These are phyloP conservation scores for Vicia faba DNA, from an alignment of 306 rosid species.

Conservation along the genomic window DNA sequence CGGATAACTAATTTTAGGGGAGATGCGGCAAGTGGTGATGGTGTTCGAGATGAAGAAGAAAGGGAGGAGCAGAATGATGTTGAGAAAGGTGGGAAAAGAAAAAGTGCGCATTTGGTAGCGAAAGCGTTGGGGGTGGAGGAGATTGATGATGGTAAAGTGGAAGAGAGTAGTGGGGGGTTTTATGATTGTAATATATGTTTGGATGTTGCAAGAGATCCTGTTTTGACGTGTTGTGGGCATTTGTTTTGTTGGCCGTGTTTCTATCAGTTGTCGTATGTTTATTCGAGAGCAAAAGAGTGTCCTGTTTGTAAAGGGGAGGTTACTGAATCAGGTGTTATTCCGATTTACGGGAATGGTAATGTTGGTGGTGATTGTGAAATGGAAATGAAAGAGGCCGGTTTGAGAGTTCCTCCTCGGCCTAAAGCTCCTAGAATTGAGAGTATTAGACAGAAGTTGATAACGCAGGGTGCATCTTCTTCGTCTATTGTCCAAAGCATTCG, in stretches of 20 bases:
- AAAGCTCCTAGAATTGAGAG: conserved; percentile 71
- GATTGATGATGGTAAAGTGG: conserved; percentile 33
- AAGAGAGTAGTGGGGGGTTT: conserved; percentile 44
- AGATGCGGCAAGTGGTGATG: conserved; percentile 7
- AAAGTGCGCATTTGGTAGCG: conserved; percentile 52
- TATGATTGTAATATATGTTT: conserved; percentile 77
- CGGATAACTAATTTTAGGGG: conserved; percentile 41
- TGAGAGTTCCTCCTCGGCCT: conserved; percentile 71
- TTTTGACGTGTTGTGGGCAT: conserved; percentile 93
- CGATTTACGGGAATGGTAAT: conserved; percentile 64
- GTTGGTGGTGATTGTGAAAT: conserved; percentile 28
- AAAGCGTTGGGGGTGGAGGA: conserved; percentile 66
- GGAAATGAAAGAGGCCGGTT: conserved; percentile 47
- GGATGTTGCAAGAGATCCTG: conserved; percentile 66
- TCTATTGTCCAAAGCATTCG: conserved; percentile 55
- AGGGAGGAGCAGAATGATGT: conserved; percentile 19
- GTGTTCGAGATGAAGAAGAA: conserved; percentile 28
- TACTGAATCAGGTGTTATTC: conserved; percentile 57
- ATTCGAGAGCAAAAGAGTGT: conserved; percentile 65
- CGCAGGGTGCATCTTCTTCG: conserved; percentile 53
- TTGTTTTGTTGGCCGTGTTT: conserved; percentile 94
- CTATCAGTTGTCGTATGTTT: conserved; percentile 54
- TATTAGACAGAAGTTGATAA: conserved; percentile 59
- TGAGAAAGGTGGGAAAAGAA: conserved; percentile 39
- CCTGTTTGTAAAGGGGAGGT: conserved; percentile 85